Conservation (phyloP, 768 basidiomycete species). For the Cystobasidiopsis lactophilus region DNA sequence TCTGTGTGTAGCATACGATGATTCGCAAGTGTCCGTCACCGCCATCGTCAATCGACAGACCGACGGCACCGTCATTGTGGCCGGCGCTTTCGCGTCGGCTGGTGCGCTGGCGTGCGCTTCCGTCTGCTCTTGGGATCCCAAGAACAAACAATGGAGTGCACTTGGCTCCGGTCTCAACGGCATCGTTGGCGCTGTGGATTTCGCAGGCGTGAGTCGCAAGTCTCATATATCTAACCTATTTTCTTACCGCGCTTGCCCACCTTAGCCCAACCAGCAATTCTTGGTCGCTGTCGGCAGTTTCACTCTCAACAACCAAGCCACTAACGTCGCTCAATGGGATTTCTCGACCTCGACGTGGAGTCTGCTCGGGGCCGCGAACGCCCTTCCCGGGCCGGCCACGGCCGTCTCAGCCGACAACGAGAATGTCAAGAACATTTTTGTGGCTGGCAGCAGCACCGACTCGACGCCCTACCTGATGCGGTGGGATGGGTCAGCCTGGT, state of each 20-base stretch:
- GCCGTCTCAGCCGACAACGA: conserved; percentile 65
- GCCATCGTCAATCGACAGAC: conserved; percentile 44
- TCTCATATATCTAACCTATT: background rate
- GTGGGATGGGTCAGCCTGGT: conserved; percentile 70
- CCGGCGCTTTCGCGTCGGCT: conserved; percentile 64
- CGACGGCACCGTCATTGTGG: conserved; percentile 47
- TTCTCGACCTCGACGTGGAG: conserved; percentile 57
- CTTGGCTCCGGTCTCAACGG: conserved; percentile 65
- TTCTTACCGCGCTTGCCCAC: too few relatives aligned
- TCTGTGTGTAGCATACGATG: conserved; percentile 11
- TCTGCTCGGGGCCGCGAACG: conserved; percentile 32
- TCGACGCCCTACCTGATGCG: conserved; percentile 48
- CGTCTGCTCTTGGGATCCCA: conserved; percentile 53
- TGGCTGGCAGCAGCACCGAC: conserved; percentile 55
- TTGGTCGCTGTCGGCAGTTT: conserved; percentile 67
- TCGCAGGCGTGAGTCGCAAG: conserved; percentile 46
- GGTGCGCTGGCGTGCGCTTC: conserved; percentile 51
- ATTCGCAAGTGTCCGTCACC: conserved; percentile 14
- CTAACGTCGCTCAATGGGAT: conserved; percentile 52
- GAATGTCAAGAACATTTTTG: conserved; percentile 66
- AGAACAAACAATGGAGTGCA: conserved; percentile 49
- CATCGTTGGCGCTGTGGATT: conserved; percentile 51
- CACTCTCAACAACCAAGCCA: conserved; percentile 37
- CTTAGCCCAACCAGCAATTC: conserved; percentile 39
- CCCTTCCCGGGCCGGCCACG: conserved; percentile 71